These are phyloP conservation scores for Aspergillus nidulans DNA, from an alignment of 495 filamentous ascomycete genomes.

Conservation along the genomic window DNA sequence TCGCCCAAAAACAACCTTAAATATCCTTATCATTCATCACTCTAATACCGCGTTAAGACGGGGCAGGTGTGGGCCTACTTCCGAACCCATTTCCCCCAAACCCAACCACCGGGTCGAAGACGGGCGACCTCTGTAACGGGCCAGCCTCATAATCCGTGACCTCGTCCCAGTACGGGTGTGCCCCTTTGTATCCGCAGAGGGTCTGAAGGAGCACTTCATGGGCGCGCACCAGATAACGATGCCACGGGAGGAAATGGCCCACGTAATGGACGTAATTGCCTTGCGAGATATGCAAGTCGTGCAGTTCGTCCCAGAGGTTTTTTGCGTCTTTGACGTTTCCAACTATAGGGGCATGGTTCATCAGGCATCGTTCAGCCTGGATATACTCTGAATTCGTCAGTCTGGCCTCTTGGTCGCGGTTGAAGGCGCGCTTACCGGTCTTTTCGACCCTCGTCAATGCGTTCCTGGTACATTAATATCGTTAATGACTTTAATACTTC, in stretches of 20 bases:
- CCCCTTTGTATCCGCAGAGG: neutral
- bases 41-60: too few species aligned
- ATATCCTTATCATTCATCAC: neutral
- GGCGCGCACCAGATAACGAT: conserved; percentile 8
- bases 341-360: neutral
- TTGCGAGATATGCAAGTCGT: conserved; percentile 2
- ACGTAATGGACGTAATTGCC: conserved; percentile 5
- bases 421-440: neutral
- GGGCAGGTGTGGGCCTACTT: neutral
- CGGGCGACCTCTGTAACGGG: neutral
- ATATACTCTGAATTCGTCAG: neutral
- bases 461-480: neutral
- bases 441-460: neutral
- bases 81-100: conserved; percentile 1
- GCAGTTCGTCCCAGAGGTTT: conserved; percentile 6
- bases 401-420: neutral
- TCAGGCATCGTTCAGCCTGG: conserved; percentile 5
- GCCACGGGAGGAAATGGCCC: conserved; percentile 2
- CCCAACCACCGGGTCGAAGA: conserved; percentile 2
- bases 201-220: conserved; percentile 3
- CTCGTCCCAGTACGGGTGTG: conserved; percentile 11
- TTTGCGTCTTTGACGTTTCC: neutral
- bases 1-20: neutral
- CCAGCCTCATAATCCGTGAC: neutral
- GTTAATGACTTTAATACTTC: too few species aligned